Evolutionary conservation across 2,329 filamentous ascomycete species (phyloP).

Genomic region (Cercospora sp.): DNA sequence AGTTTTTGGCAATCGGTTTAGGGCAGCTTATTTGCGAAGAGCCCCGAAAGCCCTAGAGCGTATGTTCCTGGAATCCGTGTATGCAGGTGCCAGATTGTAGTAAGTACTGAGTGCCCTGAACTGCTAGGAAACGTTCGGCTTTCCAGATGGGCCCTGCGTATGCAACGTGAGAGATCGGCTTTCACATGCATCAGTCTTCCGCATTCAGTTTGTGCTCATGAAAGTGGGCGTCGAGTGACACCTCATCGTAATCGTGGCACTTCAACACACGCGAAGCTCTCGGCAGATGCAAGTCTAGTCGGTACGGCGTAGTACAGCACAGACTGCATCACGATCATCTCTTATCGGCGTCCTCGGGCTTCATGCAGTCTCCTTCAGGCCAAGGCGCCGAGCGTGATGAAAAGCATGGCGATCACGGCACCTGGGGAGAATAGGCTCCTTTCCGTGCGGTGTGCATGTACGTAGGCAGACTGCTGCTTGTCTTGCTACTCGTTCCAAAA

Average conservation of each 20-base stretch:
- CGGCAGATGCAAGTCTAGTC: background rate
- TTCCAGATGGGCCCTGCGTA: background rate
- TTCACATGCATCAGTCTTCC: background rate
- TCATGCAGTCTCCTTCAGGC: background rate
- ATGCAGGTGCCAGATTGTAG: background rate
- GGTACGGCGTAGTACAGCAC: background rate
- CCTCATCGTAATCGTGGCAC: background rate
- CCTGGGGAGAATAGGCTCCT: background rate
- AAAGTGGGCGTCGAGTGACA: background rate
- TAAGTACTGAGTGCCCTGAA: too few species aligned
- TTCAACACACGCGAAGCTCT: background rate
- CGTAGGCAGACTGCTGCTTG: background rate
- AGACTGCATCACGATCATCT: background rate
- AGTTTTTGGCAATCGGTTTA: background rate
- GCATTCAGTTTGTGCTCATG: background rate
- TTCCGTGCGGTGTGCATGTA: background rate
- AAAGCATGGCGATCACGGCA: background rate
- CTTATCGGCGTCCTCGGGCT: background rate
- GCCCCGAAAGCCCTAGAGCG: background rate
- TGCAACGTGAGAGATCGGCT: background rate
- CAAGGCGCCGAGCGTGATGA: background rate
- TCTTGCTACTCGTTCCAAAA: slow-evolving; percentile 8
- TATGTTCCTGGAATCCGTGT: background rate
- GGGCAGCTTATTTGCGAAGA: background rate
- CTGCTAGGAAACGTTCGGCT: background rate